These are phyloP conservation scores for Calocybe gangraenosa DNA, from an alignment of 768 basidiomycete genomes.

Conservation along the genomic window DNA sequence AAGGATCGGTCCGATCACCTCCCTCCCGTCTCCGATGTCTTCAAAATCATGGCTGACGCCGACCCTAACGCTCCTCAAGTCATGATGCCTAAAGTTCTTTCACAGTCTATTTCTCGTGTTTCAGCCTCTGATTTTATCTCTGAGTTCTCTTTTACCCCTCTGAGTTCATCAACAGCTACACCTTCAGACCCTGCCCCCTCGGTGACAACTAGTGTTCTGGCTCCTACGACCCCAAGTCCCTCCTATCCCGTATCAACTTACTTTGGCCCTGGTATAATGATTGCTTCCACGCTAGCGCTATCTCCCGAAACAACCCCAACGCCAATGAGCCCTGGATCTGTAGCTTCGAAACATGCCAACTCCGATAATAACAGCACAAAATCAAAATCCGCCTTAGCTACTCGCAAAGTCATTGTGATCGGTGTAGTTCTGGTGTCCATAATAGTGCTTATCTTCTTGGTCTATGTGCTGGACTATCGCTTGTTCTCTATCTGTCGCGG, in stretches of 20 bases:
- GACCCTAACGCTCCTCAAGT: not conserved
- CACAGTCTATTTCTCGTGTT: not conserved
- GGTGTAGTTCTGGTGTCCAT: constrained; percentile 15
- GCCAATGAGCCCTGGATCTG: not conserved
- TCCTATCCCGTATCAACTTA: too few species aligned
- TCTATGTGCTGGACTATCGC: constrained; percentile 10
- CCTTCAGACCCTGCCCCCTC: constrained; percentile 1
- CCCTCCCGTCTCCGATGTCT: constrained; percentile 14
- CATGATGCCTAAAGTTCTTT: not conserved
- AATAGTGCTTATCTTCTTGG: constrained; percentile 11
- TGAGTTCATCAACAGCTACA: not conserved
- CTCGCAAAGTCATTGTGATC: constrained; percentile 14
- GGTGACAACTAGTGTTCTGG: not conserved
- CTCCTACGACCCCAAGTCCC: not conserved
- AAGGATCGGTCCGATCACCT: constrained; percentile 2
- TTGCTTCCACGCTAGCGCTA: not conserved
- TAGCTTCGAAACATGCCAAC: too few species aligned
- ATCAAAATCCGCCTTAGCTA: not conserved
- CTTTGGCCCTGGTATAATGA: not conserved
- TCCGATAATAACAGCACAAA: not conserved
- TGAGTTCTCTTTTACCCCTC: not conserved
- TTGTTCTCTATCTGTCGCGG: constrained; percentile 7
- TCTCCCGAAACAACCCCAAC: not conserved
- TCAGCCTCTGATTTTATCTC: not conserved
- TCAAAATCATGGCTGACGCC: constrained; percentile 11